phyloP scores from a whole-genome alignment of 495 filamentous ascomycete genomes.

The Penicillium canariense region DNA sequence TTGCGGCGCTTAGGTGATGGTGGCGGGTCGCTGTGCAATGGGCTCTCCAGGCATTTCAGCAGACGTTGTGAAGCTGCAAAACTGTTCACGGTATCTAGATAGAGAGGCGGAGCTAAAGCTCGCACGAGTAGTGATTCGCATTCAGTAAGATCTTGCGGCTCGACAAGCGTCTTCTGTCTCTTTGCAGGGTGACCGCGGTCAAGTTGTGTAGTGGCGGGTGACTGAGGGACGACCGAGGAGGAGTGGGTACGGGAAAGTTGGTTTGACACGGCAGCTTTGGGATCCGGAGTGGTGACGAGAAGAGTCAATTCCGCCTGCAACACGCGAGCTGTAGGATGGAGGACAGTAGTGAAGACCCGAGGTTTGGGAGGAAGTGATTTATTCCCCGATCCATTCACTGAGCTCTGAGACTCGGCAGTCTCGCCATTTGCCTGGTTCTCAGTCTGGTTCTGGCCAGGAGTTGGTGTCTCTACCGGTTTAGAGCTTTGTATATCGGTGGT shows the following conservation, averaged over 20 bases:
- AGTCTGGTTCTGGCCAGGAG: constrained; percentile 13
- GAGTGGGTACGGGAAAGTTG: constrained; percentile 46
- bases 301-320: constrained; percentile 71
- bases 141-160: constrained; percentile 64
- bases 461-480: constrained; percentile 24
- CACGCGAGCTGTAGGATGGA: constrained; percentile 78
- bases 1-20: constrained; percentile 88
- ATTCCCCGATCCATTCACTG: constrained; percentile 48
- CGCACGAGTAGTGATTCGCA: constrained; percentile 71
- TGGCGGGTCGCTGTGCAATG: constrained; percentile 68
- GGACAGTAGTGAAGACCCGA: constrained; percentile 71
- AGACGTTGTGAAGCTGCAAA: constrained; percentile 64
- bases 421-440: constrained; percentile 30
- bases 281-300: constrained; percentile 68
- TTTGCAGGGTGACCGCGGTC: constrained; percentile 58
- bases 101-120: constrained; percentile 68
- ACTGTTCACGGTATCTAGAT: constrained; percentile 69
- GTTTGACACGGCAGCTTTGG: constrained; percentile 44
- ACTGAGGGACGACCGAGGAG: constrained; percentile 53
- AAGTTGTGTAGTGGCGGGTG: constrained; percentile 58
- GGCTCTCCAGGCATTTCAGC: constrained; percentile 67
- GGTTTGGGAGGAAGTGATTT: constrained; percentile 52
- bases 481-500: constrained; percentile 36
- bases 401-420: constrained; percentile 40
- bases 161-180: constrained; percentile 74